These are phyloP conservation scores for Aspergillus egyptiacus DNA, from an alignment of 495 filamentous ascomycete species.

Conservation along the genomic window DNA sequence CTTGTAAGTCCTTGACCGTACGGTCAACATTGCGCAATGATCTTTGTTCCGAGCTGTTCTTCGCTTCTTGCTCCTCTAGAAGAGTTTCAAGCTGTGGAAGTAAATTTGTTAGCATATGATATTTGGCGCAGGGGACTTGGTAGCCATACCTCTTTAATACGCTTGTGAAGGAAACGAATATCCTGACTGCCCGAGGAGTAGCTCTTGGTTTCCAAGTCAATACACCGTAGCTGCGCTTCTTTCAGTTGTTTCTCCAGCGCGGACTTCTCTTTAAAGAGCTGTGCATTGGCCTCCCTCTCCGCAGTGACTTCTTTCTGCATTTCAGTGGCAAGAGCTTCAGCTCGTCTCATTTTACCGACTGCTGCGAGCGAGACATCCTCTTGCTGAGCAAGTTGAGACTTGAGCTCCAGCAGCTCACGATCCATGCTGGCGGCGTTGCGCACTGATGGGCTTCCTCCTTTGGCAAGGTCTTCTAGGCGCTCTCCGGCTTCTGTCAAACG, in stretches of 20 bases:
- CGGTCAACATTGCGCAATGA: constrained; percentile 91
- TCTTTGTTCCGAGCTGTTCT: constrained; percentile 71
- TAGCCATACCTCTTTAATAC: constrained; percentile 79
- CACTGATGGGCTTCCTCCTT: constrained; percentile 81
- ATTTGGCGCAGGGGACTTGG: not conserved
- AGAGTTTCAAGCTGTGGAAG: constrained; percentile 73
- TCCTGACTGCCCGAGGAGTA: constrained; percentile 92
- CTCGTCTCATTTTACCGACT: constrained; percentile 96
- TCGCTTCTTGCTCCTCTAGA: constrained; percentile 76
- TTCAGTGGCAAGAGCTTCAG: constrained; percentile 81
- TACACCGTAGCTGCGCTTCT: constrained; percentile 81
- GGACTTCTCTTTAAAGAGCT: constrained; percentile 88
- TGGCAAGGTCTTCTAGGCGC: constrained; percentile 84
- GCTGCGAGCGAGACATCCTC: constrained; percentile 90
- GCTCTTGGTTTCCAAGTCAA: constrained; percentile 94
- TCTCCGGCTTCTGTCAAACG: constrained; percentile 84
- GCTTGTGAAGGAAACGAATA: constrained; percentile 87
- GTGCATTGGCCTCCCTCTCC: constrained; percentile 76
- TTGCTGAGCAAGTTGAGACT: constrained; percentile 82
- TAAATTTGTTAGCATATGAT: constrained; percentile 14
- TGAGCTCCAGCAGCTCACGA: constrained; percentile 83
- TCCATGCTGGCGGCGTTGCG: constrained; percentile 88
- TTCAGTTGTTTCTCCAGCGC: constrained; percentile 83
- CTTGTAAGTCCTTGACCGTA: constrained; percentile 86
- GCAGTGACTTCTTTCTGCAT: constrained; percentile 92